Evolutionary conservation across 2,329 filamentous ascomycete genomes (phyloP), one percentile per base, ranked within the genome.

Genomic region (Dothiorella sarmentorum): DNA sequence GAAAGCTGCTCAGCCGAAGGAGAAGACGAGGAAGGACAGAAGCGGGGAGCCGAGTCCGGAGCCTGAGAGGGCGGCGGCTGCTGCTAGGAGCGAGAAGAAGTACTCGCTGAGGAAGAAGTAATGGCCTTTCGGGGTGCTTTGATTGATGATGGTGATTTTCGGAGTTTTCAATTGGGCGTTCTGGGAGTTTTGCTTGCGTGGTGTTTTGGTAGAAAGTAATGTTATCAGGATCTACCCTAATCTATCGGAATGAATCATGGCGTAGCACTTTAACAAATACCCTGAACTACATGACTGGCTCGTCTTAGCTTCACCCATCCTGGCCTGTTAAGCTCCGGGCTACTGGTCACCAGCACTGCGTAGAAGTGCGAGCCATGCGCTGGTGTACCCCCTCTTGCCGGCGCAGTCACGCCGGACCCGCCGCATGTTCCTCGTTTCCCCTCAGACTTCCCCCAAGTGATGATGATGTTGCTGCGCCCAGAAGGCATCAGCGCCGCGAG

Each of bases 281-380:
- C n/a, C n/a, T n/a, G n/a, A n/a, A n/a, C n/a, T n/a, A n/a, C n/a
- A n/a, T n/a, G n/a, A 7, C 20, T 29, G 43, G 26, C 27, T 47
- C 43, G 26, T 47, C 26, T 47, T 47, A 31, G 43, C 43, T 47
- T 47, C 43, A 47, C 43, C 43, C 43, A 18, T 27, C 22, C 24
- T 26, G 22, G 42, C 42, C 17, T 43, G 7, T 22, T 20, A 20
- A 26, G 26, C n/a, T 47, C 43, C 4, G 43, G 27, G 43, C 26
- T 47, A 47, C 43, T 47, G 31, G n/a, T 47, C 43, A 47, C 43
- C 43, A 47, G 43, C 43, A 31, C 43, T 47, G 26, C 43, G 43
- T 31, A 47, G 43, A 47, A 47, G 43, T 31, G 26, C 27, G 43
- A 47, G 27, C 26, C 43, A 20, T 47, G 26, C n/a, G 43, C 43